Base-by-base conservation (phyloP, 2,329 filamentous ascomycete species). In the Eutypa lata region DNA sequence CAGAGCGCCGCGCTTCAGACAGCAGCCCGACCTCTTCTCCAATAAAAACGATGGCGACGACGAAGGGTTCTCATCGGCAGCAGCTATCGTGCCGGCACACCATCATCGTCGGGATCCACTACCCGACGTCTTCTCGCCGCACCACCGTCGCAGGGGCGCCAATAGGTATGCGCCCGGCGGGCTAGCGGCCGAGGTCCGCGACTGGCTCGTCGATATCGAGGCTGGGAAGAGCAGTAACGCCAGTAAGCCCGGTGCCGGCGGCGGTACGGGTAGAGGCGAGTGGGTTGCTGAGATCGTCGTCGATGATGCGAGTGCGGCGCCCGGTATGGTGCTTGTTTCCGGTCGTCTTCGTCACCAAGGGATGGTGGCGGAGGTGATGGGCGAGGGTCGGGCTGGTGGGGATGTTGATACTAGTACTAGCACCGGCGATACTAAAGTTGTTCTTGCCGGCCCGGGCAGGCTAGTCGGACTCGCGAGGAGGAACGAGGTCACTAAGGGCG, bases 181-280 rank as follows among this genome's bases (percentile, higher is more conserved):
- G 0, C 65, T 77, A 13, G 74, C 74, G 3, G 67, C 72, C 2
- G 69, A 72, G 52, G 60, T 77, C 8, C 68, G 74, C 7, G 70
- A 73, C 62, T 77, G 75, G 75, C 68, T 77, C 31, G 68, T 76
- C 38, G 72, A 73, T 47, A 67, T 73, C 40, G 74, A 75, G 54
- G 66, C 68, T 1, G 63, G 60, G n/a, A n/a, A n/a, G n/a, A n/a
- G n/a, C n/a, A n/a, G n/a, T n/a, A n/a, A n/a, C n/a, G n/a, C n/a
- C n/a, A n/a, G n/a, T n/a, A n/a, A n/a, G n/a, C n/a, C n/a, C n/a
- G n/a, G n/a, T n/a, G n/a, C n/a, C 16, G 57, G 56, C 16, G 60
- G 61, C 21, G 56, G 54, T 13, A 51, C 48, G 16, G 48, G 51
- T n/a, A 49, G 47, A 21, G 52, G 51, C 7, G 62, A 62, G n/a